phyloP scores from a whole-genome alignment of 2,329 filamentous ascomycete genomes.

The Fusarium sp. region DNA sequence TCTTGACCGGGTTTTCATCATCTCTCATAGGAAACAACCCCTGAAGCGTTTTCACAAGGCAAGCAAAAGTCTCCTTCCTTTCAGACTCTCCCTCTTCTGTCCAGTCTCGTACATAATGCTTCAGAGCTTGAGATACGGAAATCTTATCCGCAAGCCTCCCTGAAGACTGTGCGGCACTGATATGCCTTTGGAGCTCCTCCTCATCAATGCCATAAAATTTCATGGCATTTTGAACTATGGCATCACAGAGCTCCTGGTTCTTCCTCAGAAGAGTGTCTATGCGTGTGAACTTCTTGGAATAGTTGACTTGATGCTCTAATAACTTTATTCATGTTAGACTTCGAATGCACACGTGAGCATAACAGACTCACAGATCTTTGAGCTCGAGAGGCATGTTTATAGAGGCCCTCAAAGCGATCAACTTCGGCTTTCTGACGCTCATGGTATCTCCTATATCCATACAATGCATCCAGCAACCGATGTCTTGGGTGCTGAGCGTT shows the following conservation, averaged over 20 bases:
- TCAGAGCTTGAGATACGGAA: constrained; percentile 63
- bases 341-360: accelerated
- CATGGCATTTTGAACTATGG: constrained; percentile 57
- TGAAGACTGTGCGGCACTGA: constrained; percentile 51
- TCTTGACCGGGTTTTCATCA: constrained; percentile 42
- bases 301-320: constrained; percentile 67
- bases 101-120: constrained; percentile 69
- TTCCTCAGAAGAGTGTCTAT: constrained; percentile 54
- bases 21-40: constrained; percentile 45
- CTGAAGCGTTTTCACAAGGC: constrained; percentile 49
- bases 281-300: constrained; percentile 62
- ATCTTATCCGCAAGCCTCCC: constrained; percentile 56
- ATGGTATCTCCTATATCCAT: constrained; percentile 51
- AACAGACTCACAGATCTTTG: constrained; percentile 44
- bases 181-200: constrained; percentile 57
- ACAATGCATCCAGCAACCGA: constrained; percentile 53
- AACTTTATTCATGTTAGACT: constrained; percentile 45
- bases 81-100: constrained; percentile 59
- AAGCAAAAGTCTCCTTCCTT: constrained; percentile 55
- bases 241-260: constrained; percentile 59
- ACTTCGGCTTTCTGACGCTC: constrained; percentile 51
- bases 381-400: constrained; percentile 49
- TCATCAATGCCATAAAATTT: constrained; percentile 57
- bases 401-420: constrained; percentile 49
- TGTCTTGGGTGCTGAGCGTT: constrained; percentile 51